Conservation (phyloP, 345 rosid genomes). For the Citrus glauca region DNA sequence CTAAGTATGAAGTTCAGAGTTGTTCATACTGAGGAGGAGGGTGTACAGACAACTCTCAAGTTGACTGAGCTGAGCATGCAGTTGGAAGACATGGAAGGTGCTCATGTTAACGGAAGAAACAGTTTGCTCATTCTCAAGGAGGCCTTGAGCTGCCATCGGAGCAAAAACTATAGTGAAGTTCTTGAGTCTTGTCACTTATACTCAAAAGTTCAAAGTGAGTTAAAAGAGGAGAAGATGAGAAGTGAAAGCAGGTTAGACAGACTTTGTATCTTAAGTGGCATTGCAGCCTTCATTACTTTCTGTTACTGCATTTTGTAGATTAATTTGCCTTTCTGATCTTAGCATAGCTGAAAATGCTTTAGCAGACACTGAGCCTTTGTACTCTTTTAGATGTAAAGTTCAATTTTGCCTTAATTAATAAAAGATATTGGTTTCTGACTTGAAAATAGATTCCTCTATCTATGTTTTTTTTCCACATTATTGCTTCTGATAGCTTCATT, state of each 20-base stretch:
- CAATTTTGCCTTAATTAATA: constrained; percentile 33
- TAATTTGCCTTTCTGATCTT: not conserved
- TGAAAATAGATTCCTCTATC: not conserved
- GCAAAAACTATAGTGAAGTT: constrained; percentile 69
- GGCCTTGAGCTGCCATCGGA: constrained; percentile 59
- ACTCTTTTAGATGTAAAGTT: constrained; percentile 16
- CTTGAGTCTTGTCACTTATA: constrained; percentile 66
- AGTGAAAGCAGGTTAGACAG: constrained; percentile 64
- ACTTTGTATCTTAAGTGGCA: constrained; percentile 54
- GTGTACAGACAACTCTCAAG: constrained; percentile 41
- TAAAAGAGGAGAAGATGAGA: constrained; percentile 72
- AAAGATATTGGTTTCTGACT: constrained; percentile 1
- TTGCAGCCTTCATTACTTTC: constrained; percentile 58
- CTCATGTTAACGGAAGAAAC: constrained; percentile 71
- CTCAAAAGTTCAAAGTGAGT: constrained; percentile 60
- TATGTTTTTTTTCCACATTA: not conserved
- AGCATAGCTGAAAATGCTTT: constrained; percentile 12
- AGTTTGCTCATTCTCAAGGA: constrained; percentile 63
- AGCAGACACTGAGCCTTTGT: constrained; percentile 8
- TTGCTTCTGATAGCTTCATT: not conserved
- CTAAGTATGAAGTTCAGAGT: constrained; percentile 67
- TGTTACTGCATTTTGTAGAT: constrained; percentile 57
- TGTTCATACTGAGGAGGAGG: constrained; percentile 41
- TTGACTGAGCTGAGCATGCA: constrained; percentile 76
- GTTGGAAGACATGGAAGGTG: constrained; percentile 78